Percentiles rank a stretch among this genome's conserved stretches.
phyloP scores from a whole-genome alignment of 2,329 filamentous ascomycete species.

The Paraphaeosphaeria minitans region DNA sequence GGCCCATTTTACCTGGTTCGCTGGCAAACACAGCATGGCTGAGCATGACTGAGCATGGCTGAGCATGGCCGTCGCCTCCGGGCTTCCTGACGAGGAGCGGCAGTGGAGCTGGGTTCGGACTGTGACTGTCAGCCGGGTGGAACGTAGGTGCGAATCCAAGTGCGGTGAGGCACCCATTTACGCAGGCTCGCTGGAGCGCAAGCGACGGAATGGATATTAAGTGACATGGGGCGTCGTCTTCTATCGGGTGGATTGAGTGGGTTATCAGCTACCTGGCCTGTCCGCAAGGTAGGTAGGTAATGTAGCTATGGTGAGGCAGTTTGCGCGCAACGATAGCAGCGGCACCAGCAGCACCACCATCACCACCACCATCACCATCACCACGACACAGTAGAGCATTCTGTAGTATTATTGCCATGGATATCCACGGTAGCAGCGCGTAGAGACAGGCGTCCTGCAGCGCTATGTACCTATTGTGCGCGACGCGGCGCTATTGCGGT shows the following conservation, averaged over 20 bases:
- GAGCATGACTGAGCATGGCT: constrained; percentile 12
- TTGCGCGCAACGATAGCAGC: neutral
- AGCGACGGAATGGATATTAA: constrained; percentile 31
- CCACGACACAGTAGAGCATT: neutral
- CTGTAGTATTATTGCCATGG: neutral
- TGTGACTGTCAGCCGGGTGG: constrained; percentile 14
- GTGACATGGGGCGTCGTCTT: constrained; percentile 28
- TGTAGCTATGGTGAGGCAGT: neutral
- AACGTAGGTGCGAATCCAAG: neutral
- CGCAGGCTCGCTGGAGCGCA: constrained; percentile 16
- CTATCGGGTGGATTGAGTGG: constrained; percentile 27
- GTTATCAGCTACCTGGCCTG: constrained; percentile 26
- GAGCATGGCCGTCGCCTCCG: constrained; percentile 8
- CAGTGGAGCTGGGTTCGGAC: neutral
- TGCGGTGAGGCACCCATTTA: constrained; percentile 15
- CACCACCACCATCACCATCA: no score
- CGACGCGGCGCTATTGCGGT: constrained; percentile 3
- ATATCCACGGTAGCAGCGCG: neutral
- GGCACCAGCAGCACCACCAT: neutral
- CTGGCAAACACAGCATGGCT: constrained; percentile 8
- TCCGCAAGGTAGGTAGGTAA: constrained; percentile 22
- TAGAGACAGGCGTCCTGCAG: neutral
- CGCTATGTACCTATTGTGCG: neutral
- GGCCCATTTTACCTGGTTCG: neutral
- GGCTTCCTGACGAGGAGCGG: constrained; percentile 4